Percentiles rank a stretch among this genome's conserved stretches.
Conservation (phyloP, 768 basidiomycete species). For the Leccinum rimulosum region DNA sequence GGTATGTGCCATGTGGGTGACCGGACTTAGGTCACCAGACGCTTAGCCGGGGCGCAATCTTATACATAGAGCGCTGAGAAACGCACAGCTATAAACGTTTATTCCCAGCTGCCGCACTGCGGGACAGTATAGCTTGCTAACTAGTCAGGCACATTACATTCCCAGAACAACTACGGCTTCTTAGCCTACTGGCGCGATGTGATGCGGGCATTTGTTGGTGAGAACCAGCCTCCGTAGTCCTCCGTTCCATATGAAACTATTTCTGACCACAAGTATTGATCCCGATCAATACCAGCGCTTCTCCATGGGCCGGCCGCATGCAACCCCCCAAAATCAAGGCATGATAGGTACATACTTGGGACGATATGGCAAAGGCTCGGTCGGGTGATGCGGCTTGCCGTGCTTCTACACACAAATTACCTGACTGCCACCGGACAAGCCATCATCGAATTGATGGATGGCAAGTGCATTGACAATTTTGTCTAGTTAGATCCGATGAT, state of each 20-base stretch:
- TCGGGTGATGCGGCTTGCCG: no score
- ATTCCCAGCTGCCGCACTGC: no score
- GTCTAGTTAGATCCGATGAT: neutral
- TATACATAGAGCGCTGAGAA: neutral
- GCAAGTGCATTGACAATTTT: neutral
- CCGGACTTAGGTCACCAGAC: no score
- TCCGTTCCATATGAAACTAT: no score
- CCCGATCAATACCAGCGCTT: neutral
- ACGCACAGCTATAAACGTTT: neutral
- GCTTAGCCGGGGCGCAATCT: neutral
- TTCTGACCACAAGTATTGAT: no score
- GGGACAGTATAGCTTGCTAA: neutral
- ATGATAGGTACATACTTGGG: neutral
- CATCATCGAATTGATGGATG: neutral
- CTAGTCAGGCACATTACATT: neutral
- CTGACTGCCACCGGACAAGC: neutral
- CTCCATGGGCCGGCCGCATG: neutral
- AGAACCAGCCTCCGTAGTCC: no score
- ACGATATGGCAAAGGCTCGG: no score
- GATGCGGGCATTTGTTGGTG: no score
- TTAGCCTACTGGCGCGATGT: no score
- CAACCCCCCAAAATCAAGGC: no score
- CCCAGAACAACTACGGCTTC: neutral
- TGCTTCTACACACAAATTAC: conserved; percentile 1
- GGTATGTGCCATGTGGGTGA: neutral